Conservation (phyloP, 2,329 filamentous ascomycete genomes). For the Claviceps pazoutovae region DNA sequence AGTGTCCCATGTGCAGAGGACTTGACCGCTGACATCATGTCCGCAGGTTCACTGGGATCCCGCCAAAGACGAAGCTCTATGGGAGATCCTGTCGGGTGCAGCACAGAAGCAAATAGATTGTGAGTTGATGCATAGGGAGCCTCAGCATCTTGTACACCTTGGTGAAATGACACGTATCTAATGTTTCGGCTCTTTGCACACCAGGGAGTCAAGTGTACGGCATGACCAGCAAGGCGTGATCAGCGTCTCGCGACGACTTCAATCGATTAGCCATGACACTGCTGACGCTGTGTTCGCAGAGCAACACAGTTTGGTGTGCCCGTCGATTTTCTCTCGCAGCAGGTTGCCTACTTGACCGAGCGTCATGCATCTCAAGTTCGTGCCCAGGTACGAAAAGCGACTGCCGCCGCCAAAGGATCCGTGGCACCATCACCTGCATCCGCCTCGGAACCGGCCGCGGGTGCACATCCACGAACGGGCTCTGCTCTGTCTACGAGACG, state of each 20-base stretch:
- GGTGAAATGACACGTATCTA: not conserved
- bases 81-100: constrained; percentile 75
- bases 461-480: constrained; percentile 26
- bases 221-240: not conserved
- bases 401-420: constrained; percentile 41
- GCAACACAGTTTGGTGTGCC: constrained; percentile 71
- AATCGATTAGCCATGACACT: constrained; percentile 6
- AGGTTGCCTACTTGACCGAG: constrained; percentile 89
- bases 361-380: constrained; percentile 79
- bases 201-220: constrained; percentile 62
- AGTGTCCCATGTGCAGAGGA: not conserved
- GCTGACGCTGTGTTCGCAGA: constrained; percentile 25
- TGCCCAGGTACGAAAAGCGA: constrained; percentile 73
- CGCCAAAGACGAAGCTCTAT: constrained; percentile 73
- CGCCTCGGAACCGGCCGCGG: constrained; percentile 28
- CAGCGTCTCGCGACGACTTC: constrained; percentile 4
- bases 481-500: constrained; percentile 44
- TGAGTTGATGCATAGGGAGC: constrained; percentile 25
- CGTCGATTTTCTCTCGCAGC: constrained; percentile 77
- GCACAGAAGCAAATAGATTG: constrained; percentile 80
- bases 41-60: constrained; percentile 73
- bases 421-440: constrained; percentile 43
- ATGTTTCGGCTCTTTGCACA: constrained; percentile 9
- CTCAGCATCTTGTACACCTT: no score
- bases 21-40: constrained; percentile 3